Evolutionary conservation across 169 alveolate genomes (phyloP), one percentile per base, ranked within the genome.

Genomic region (Plasmodium malariae): DNA sequence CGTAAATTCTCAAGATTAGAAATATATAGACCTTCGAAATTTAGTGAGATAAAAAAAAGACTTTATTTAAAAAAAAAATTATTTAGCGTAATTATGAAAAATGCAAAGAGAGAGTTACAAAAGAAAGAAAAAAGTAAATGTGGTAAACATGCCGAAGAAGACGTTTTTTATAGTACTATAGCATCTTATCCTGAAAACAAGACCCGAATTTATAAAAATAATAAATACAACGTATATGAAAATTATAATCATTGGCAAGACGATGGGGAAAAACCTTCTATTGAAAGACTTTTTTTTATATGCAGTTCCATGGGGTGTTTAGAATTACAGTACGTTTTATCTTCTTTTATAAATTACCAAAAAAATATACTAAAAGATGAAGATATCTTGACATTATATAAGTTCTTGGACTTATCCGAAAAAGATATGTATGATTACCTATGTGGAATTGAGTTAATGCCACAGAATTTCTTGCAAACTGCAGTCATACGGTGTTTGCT

Each of bases 21-120:
- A 28, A 62, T 86, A 45, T 86, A 86, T 72, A 86, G 70, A n/a
- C 92, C 92, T 12, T 28, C 87, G 0, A 86, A 86, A 62, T 86
- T 86, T 86, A 62, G 37, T 57, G 76, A 34, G 30, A 86, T 71
- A 68, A 59, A 60, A 45, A 86, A 63, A 57, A 68, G 70, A 32
- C 78, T 86, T n/a, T 86, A 55, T 55, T 70, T 86, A 24, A 70
- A 40, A 65, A 86, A 86, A 48, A 55, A 36, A 70, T 24, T 86
- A 40, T 86, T 86, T 63, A 86, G 70, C 34, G 24, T 86, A 24
- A 26, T 86, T 54, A 65, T 4, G 19, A 62, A 32, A 45, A 86
- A 71, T n/a, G n/a, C n/a, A n/a, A 51, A 21, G 28, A 34, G 28
- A 34, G 1, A 49, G n/a, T 21, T 48, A 54, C 12, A 57, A 14